Evolutionary conservation across 1,139 yeast genomes (phyloP), one percentile per base, ranked within the genome.

Genomic region (Suhomyces terraborum): DNA sequence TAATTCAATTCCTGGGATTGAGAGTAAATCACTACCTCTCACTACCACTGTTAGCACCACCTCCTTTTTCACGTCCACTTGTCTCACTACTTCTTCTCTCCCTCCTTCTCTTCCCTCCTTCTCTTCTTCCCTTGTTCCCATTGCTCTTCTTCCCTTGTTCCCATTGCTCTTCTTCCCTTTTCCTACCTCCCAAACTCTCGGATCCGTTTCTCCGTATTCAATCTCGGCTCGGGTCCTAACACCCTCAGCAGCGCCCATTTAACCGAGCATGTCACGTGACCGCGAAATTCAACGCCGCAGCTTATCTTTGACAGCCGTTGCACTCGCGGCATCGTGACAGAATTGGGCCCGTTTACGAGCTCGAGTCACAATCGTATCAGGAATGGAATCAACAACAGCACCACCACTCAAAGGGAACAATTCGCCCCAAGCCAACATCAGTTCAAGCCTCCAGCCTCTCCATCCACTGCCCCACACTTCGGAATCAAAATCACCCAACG

Each of bases 281-380:
- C 27, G 27, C 3, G n/a, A n/a, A n/a, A n/a, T n/a, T n/a, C n/a
- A n/a, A n/a, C n/a, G 27, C 27, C 16, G 5, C 16, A 12, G 27
- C 27, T 24, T 24, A 24, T 24, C 27, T 24, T 24, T 24, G 27
- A 24, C 27, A 24, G 27, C 27, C 27, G 27, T 24, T 24, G 16
- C 8, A 24, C 16, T 9, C 13, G 16, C 27, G 27, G 27, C 27
- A 24, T n/a, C 16, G 8, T 24, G 8, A 16, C 25, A 12, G n/a
- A n/a, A n/a, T n/a, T n/a, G n/a, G n/a, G n/a, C n/a, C n/a, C n/a
- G n/a, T n/a, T n/a, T n/a, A n/a, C n/a, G n/a, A n/a, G n/a, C n/a
- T n/a, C n/a, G n/a, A n/a, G n/a, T n/a, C n/a, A n/a, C n/a, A n/a
- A n/a, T n/a, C n/a, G n/a, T n/a, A n/a, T n/a, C n/a, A n/a, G n/a